Evolutionary conservation across 345 rosid species (phyloP), one percentile per base, ranked within the genome.

Genomic region (Zanthoxylum bungeanum): DNA sequence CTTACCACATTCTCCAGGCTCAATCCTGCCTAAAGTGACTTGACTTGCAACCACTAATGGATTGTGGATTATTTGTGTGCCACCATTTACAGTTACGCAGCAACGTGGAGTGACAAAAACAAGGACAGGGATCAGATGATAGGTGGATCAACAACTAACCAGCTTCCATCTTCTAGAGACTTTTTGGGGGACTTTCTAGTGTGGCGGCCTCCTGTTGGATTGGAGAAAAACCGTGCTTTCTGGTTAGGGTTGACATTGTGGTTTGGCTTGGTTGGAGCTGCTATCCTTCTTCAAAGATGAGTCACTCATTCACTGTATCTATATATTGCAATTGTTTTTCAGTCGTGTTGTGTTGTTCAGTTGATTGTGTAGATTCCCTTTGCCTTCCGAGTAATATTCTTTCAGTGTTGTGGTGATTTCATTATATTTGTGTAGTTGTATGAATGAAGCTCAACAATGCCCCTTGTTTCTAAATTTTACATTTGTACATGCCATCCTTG

Each of bases 191-290:
- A 92, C 80, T 82, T 92, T 73, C 76, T 92, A 76, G 88, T 81
- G 51, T 90, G 98, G 97, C 90, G 85, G 77, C 95, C 97, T 12
- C 91, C 91, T 0, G 74, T 55, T 0, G 99, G 93, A 2, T 59
- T 83, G 69, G 90, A 84, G 80, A 95, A 89, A 76, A 95, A 76
- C 78, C 59, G 66, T 49, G 85, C 80, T 3, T 91, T 94, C 64
- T 94, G 97, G 98, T 75, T 86, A 37, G 87, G 88, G 59, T 79
- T 94, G 81, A 80, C 95, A 4, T 56, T 92, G 11, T 91, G 98
- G 98, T 68, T 94, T 24, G 88, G 90, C 56, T 84, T 94, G 83
- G 96, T 94, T 58, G 97, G 94, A 62, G 92, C 97, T 55, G 97
- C 98, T 21, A 76, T 94, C 58, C 7, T 91, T 66, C 81, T 88